Base-by-base conservation (phyloP, 768 basidiomycete species). In the Lenzites betulinus region DNA sequence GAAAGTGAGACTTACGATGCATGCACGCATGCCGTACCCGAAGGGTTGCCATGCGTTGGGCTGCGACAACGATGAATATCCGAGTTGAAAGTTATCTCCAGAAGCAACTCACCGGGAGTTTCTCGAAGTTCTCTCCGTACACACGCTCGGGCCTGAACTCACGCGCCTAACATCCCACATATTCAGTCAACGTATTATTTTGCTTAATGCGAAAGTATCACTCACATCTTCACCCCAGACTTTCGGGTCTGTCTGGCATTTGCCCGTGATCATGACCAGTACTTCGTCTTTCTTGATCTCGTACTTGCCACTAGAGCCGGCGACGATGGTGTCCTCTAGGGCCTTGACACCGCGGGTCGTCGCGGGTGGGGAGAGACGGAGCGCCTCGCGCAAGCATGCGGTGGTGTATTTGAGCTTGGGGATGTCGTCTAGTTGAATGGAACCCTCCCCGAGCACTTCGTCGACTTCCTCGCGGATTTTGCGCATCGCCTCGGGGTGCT, bases 221-320 rank as follows among this genome's bases (percentile, higher is more conserved):
- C 77, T 61, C 62, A 80, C 81, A 67, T 83, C 79, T 41, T 80
- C 78, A 1, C 81, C 81, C 78, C 79, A 83, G 0, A 81, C 75
- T n/a, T 62, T 64, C 2, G 77, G 75, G 63, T 83, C 81, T 15
- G 73, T 65, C 42, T 79, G 79, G 46, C 75, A 65, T 22, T 65
- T 65, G 39, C 66, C 66, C 12, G 71, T 67, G 33, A 74, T 63
- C 25, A 79, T 63, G 1, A 66, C 51, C 13, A 79, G 66, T 7
- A 57, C 59, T 15, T 59, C 39, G 1, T 69, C 77, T 53, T 74
- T 72, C 56, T 69, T 66, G 38, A 82, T 60, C 18, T 67, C 66
- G 61, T 82, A 82, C 62, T 78, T 76, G 3, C 78, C 79, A 8
- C 66, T n/a, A n/a, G n/a, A n/a, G n/a, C n/a, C 74, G 7, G 72